A percentile compares a stretch with the other conserved stretches of the same genome.
Evolutionary conservation across 768 basidiomycete genomes (phyloP).

Genomic region (Mycena floridula): DNA sequence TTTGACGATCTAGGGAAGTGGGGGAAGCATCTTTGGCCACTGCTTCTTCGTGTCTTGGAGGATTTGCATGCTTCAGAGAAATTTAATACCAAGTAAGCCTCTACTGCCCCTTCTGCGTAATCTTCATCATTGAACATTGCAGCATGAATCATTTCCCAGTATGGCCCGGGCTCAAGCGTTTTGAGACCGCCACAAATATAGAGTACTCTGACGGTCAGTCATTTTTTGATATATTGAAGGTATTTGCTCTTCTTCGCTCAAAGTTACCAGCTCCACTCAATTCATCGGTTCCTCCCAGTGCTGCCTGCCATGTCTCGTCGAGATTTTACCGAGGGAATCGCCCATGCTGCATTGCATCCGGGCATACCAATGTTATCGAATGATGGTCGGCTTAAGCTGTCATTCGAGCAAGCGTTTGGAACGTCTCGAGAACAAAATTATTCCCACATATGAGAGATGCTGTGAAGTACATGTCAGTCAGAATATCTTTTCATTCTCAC

Average conservation of each 20-base stretch:
- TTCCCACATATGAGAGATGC: too few species aligned
- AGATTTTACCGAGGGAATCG: constrained; percentile 19
- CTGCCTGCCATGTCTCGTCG: constrained; percentile 20
- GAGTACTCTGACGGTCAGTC: constrained; percentile 9
- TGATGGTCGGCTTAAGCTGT: constrained; percentile 19
- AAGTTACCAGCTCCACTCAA: too few species aligned
- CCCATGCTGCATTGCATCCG: constrained; percentile 20
- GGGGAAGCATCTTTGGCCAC: constrained; percentile 8
- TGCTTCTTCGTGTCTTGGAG: background rate
- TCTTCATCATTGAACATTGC: background rate
- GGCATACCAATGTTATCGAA: constrained; percentile 13
- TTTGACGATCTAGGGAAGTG: constrained; percentile 8
- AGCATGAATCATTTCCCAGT: constrained; percentile 7
- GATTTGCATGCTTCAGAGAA: background rate
- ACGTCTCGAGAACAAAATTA: too few species aligned
- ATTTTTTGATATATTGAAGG: constrained; percentile 11
- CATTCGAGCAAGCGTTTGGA: constrained; percentile 18
- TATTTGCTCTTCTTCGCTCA: too few species aligned
- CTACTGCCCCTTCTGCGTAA: background rate
- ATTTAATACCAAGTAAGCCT: background rate
- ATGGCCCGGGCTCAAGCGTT: constrained; percentile 10
- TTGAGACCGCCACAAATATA: constrained; percentile 8
- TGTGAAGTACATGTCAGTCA: too few species aligned
- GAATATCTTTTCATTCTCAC: too few species aligned
- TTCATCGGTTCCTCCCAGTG: too few species aligned